Percentiles rank a stretch among this genome's conserved stretches.
Evolutionary conservation across 2,329 filamentous ascomycete species (phyloP).

Genomic region (Botryosphaeria agaves): DNA sequence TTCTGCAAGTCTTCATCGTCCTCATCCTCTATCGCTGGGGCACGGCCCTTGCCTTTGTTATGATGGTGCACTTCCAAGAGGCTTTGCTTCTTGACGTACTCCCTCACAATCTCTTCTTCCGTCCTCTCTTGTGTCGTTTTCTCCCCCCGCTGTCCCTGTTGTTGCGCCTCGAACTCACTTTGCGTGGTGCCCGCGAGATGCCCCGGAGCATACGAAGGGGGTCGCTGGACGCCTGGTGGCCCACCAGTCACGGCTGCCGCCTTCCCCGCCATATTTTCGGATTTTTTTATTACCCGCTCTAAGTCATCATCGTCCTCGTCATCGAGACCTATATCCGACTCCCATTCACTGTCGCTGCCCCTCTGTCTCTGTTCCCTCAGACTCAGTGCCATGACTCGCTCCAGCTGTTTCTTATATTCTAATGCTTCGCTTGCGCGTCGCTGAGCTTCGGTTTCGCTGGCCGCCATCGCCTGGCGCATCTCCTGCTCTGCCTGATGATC

Average conservation of each 20-base stretch:
- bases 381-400: constrained; percentile 26
- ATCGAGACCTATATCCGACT: constrained; percentile 4
- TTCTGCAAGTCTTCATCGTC: no score
- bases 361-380: constrained; percentile 21
- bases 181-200: constrained; percentile 14
- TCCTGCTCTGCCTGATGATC: constrained; percentile 27
- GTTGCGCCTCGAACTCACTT: constrained; percentile 30
- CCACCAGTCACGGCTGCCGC: no score
- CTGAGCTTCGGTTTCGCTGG: constrained; percentile 28
- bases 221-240: no score
- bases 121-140: constrained; percentile 21
- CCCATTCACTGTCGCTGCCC: constrained; percentile 5
- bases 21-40: no score
- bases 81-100: constrained; percentile 65
- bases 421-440: constrained; percentile 12
- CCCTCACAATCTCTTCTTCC: constrained; percentile 58
- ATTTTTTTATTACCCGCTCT: constrained; percentile 3
- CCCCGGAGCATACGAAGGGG: constrained; percentile 10
- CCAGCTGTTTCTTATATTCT: constrained; percentile 23
- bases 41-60: no score
- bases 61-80: constrained; percentile 46
- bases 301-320: constrained; percentile 9
- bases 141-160: constrained; percentile 18
- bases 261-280: no score
- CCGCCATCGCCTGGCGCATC: constrained; percentile 31